Percentiles rank a stretch among this genome's conserved stretches.
Conservation (phyloP, 768 basidiomycete species). For the Kwoniella mangroviensis region DNA sequence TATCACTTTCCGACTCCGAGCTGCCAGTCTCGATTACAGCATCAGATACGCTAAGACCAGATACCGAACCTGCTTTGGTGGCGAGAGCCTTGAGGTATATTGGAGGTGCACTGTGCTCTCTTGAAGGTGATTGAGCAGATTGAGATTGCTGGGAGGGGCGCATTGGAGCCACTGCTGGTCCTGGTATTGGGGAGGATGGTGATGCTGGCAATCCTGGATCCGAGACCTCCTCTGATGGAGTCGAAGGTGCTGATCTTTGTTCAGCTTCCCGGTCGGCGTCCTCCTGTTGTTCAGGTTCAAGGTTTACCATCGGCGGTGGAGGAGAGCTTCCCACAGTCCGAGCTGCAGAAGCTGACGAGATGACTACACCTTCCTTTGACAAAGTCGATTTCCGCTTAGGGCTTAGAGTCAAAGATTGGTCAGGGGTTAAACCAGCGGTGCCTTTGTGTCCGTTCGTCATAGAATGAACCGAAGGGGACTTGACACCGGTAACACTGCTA, state of each 20-base stretch:
- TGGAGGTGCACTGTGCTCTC: constrained; percentile 26
- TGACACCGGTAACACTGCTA: constrained; percentile 21
- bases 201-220: background rate
- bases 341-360: too few species aligned
- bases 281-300: too few species aligned
- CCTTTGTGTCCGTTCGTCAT: background rate
- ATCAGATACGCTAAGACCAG: constrained; percentile 46
- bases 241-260: background rate
- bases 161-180: background rate
- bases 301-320: too few species aligned
- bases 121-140: constrained; percentile 6
- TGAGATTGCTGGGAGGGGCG: background rate
- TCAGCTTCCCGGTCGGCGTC: too few species aligned
- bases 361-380: too few species aligned
- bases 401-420: background rate
- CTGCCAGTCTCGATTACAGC: constrained; percentile 41
- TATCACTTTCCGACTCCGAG: constrained; percentile 37
- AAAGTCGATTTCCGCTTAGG: background rate
- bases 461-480: background rate
- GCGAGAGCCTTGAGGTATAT: constrained; percentile 34
- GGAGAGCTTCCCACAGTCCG: too few species aligned
- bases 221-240: background rate
- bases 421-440: background rate
- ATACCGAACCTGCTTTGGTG: constrained; percentile 34
- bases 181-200: background rate